Conservation (phyloP, 306 rosid genomes). For the Adenanthera pavonina region DNA sequence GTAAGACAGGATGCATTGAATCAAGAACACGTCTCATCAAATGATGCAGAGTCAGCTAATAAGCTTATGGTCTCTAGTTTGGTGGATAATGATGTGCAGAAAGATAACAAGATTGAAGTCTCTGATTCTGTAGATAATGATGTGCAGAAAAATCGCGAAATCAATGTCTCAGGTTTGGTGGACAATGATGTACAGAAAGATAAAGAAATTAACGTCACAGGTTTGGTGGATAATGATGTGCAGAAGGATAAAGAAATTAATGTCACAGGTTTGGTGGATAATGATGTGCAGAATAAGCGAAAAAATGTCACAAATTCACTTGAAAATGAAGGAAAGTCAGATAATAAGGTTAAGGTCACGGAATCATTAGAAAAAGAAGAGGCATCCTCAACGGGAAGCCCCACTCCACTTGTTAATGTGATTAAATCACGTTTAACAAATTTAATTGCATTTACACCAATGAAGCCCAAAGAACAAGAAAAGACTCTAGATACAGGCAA, state of each 20-base stretch:
- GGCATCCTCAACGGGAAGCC: constrained; percentile 19
- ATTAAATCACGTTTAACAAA: not conserved
- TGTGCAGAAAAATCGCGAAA: constrained; percentile 19
- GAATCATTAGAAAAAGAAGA: constrained; percentile 30
- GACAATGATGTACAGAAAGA: constrained; percentile 13
- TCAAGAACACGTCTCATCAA: constrained; percentile 35
- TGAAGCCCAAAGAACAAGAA: not conserved
- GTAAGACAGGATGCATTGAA: constrained; percentile 40
- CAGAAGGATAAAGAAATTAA: constrained; percentile 27
- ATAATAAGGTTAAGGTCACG: not conserved
- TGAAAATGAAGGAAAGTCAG: not conserved
- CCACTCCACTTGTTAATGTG: not conserved
- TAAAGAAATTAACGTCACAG: constrained; percentile 14
- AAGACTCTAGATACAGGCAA: not conserved
- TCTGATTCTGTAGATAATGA: constrained; percentile 32
- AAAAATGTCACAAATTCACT: not conserved
- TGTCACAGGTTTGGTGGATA: constrained; percentile 24
- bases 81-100: constrained; percentile 35
- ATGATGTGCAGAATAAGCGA: constrained; percentile 2
- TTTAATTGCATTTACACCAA: not conserved
- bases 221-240: constrained; percentile 29
- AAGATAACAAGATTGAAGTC: constrained; percentile 33
- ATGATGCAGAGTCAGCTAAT: constrained; percentile 41
- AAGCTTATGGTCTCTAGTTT: constrained; percentile 19
- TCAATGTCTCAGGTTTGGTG: constrained; percentile 22